Percentiles rank a stretch among this genome's conserved stretches.
phyloP scores from a whole-genome alignment of 2,329 filamentous ascomycete species.

The Incumbomyces lentus region DNA sequence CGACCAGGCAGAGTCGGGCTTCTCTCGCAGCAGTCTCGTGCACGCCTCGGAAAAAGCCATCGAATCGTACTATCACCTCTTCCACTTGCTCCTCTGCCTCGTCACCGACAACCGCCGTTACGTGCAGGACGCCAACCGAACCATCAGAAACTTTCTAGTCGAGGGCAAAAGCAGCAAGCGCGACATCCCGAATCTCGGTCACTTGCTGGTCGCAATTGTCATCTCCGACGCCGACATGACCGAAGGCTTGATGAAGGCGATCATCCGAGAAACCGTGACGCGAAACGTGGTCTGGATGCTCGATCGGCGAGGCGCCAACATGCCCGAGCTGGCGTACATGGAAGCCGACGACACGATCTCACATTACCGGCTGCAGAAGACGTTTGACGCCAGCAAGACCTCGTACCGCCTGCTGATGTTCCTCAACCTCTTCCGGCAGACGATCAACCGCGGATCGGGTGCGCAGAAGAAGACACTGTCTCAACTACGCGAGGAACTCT shows the following conservation, averaged over 20 bases:
- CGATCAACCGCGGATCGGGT: conserved; percentile 27
- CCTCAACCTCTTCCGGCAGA: conserved; percentile 40
- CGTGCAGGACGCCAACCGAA: conserved; percentile 31
- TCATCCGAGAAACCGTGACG: conserved; percentile 41
- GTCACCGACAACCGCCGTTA: conserved; percentile 30
- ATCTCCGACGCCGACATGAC: conserved; percentile 37
- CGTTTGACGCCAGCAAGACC: conserved; percentile 37
- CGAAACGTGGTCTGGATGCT: conserved; percentile 45
- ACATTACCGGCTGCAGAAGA: conserved; percentile 37
- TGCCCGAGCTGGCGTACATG: conserved; percentile 38
- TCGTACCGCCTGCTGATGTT: conserved; percentile 46
- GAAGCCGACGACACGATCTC: conserved; percentile 31
- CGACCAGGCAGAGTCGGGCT: conserved; percentile 25
- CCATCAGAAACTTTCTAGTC: conserved; percentile 30
- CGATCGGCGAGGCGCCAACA: conserved; percentile 25
- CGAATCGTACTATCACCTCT: conserved; percentile 43
- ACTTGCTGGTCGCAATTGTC: conserved; percentile 38
- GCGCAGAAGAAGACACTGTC: conserved; percentile 19
- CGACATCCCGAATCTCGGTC: conserved; percentile 39
- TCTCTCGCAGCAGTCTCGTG: conserved; percentile 23
- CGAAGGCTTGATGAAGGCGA: conserved; percentile 29
- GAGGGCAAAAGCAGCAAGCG: conserved; percentile 30
- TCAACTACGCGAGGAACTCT: conserved; percentile 37
- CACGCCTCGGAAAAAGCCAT: conserved; percentile 45
- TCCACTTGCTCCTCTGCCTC: conserved; percentile 41